These are phyloP conservation scores for Barnettozyma vustinii DNA, from an alignment of 805 yeast genomes.

Conservation along the genomic window DNA sequence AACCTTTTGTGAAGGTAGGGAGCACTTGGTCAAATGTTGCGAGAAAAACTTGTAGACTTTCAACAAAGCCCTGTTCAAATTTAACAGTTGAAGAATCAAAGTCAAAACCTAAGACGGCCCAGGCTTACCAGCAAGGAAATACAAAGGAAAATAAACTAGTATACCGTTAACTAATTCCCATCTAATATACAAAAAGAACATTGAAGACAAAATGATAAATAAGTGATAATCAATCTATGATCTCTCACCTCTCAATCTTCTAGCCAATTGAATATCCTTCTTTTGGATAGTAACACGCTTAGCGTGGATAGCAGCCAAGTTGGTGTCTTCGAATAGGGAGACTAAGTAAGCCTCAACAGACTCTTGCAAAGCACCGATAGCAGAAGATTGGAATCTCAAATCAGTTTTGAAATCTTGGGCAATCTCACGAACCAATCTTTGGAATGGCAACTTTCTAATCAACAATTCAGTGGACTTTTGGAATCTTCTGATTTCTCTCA, in stretches of 20 bases:
- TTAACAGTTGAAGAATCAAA: no score
- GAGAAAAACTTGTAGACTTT: no score
- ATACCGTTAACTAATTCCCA: conserved; percentile 15
- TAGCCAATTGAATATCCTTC: conserved; percentile 96
- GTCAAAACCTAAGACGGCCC: no score
- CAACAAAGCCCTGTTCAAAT: no score
- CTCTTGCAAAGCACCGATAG: conserved; percentile 97
- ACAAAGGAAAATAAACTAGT: not conserved
- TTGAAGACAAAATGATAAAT: not conserved
- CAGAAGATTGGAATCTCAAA: conserved; percentile 95
- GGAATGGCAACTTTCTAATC: conserved; percentile 96
- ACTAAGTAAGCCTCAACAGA: conserved; percentile 98
- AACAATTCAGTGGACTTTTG: conserved; percentile 93
- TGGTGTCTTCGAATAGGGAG: conserved; percentile 94
- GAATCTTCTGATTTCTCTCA: conserved; percentile 96
- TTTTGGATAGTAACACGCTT: conserved; percentile 98
- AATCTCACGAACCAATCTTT: conserved; percentile 92
- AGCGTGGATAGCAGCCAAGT: conserved; percentile 98
- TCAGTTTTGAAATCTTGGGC: conserved; percentile 93
- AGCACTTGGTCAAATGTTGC: no score
- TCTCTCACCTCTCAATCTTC: conserved; percentile 97
- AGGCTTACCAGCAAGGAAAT: not conserved
- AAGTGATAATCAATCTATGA: conserved; percentile 39
- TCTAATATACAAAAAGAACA: conserved; percentile 21
- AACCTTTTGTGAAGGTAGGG: no score